Conservation (phyloP, 768 basidiomycete species). For the Lactifluus piperatus region DNA sequence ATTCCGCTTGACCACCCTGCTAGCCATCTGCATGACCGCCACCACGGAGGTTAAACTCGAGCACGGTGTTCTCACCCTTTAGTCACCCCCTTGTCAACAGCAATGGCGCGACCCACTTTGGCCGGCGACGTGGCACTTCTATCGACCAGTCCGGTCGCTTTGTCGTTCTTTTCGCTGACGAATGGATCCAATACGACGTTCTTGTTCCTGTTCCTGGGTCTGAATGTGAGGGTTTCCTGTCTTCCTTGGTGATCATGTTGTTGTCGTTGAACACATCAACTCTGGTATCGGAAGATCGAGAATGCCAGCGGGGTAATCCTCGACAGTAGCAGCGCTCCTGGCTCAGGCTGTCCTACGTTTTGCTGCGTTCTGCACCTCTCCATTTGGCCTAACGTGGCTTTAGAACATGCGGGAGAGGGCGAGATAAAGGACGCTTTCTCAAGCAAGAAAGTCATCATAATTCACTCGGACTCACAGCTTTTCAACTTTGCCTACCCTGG, state of each 20-base stretch:
- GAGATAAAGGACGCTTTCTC: too few species aligned
- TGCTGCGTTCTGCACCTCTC: not conserved
- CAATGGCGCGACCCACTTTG: constrained; percentile 12
- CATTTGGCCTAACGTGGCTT: not conserved
- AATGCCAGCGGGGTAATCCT: constrained; percentile 29
- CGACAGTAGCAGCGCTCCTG: constrained; percentile 32
- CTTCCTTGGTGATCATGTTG: constrained; percentile 32
- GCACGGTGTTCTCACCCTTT: constrained; percentile 7
- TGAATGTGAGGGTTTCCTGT: too few species aligned
- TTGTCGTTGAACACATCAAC: constrained; percentile 19
- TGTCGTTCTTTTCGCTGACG: constrained; percentile 4
- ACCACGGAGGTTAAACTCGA: constrained; percentile 33
- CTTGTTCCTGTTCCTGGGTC: constrained; percentile 15
- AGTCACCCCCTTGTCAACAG: constrained; percentile 6
- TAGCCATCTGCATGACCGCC: constrained; percentile 44
- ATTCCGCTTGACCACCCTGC: constrained; percentile 45
- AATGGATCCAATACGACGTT: constrained; percentile 9
- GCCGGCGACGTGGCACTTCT: constrained; percentile 7
- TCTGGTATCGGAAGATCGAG: constrained; percentile 28
- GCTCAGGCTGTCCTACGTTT: constrained; percentile 36
- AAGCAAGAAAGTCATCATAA: constrained; percentile 47
- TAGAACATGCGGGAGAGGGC: constrained; percentile 40
- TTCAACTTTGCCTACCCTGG: constrained; percentile 49
- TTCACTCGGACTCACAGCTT: constrained; percentile 46
- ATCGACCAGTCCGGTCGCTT: not conserved